phyloP scores from a whole-genome alignment of 345 rosid genomes.

The Salix koriyanagi region DNA sequence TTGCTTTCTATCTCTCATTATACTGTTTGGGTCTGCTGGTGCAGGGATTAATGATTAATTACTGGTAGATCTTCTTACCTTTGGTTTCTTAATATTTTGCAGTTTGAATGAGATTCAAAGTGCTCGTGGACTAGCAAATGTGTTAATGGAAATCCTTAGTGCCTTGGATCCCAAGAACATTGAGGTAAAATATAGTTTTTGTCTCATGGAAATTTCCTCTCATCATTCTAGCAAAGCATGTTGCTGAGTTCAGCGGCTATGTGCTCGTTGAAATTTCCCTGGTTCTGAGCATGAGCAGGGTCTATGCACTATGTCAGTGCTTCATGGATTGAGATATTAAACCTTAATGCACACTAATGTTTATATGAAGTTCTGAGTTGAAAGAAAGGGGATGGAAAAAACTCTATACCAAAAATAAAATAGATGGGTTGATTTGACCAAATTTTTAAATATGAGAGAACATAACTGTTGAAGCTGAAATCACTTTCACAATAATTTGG shows the following conservation, averaged over 20 bases:
- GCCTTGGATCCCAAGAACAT: constrained; percentile 78
- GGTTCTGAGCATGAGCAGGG: background rate
- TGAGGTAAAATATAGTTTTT: constrained; percentile 43
- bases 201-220: background rate
- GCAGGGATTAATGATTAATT: background rate
- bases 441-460: background rate
- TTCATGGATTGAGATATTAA: background rate
- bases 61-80: background rate
- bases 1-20: background rate
- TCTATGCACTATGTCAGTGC: background rate
- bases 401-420: background rate
- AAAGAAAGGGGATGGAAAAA: background rate
- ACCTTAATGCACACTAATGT: background rate
- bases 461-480: background rate
- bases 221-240: background rate
- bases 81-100: constrained; percentile 18
- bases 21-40: background rate
- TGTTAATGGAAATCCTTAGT: constrained; percentile 78
- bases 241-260: background rate
- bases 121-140: constrained; percentile 68
- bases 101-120: constrained; percentile 73
- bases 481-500: background rate
- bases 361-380: background rate
- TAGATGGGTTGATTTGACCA: background rate
- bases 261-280: background rate